phyloP scores from a whole-genome alignment of 163 green algal species.

The Coccomyxa subellipsoidea region DNA sequence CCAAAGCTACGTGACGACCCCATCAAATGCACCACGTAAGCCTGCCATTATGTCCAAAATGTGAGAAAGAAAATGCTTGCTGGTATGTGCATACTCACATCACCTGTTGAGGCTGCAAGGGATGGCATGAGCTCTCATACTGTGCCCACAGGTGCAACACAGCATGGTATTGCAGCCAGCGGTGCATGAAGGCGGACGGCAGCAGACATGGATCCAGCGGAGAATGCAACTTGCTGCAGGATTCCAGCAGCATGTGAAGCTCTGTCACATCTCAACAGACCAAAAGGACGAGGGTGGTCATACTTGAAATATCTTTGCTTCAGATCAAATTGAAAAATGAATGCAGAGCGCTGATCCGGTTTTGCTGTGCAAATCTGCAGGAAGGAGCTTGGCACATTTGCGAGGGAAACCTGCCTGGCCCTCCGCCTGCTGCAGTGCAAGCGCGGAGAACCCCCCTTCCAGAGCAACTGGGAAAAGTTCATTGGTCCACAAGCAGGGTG shows the following conservation, averaged over 20 bases:
- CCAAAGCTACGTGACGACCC: not conserved
- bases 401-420: not conserved
- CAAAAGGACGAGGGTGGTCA: no score
- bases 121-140: no score
- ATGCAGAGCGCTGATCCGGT: no score
- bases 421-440: not conserved
- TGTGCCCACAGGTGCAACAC: not conserved
- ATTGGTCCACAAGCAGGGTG: not conserved
- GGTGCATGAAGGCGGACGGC: not conserved
- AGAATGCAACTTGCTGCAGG: constrained; percentile 1
- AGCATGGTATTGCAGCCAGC: not conserved
- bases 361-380: no score
- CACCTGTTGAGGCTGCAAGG: no score
- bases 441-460: not conserved
- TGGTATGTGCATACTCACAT: no score
- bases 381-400: not conserved
- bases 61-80: no score
- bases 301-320: no score
- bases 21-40: not conserved
- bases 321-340: no score
- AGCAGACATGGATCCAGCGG: not conserved
- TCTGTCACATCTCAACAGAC: no score
- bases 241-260: no score
- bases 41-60: not conserved
- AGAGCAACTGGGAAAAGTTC: constrained; percentile 2